Conservation (phyloP, 768 basidiomycete genomes). For the Leccinum disarticulatum region DNA sequence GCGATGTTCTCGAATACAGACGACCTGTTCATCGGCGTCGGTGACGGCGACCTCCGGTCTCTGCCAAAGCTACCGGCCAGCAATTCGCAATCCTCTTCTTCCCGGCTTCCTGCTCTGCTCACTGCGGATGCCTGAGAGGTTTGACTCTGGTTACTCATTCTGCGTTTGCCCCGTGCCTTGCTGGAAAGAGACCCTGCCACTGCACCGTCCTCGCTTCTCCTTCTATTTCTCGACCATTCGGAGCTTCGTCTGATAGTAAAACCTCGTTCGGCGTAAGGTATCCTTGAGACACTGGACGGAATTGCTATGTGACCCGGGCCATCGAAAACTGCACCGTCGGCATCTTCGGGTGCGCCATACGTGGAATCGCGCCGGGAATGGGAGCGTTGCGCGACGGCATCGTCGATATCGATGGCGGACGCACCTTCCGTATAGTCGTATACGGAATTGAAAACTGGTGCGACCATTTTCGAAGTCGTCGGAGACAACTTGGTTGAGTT, state of each 20-base stretch:
- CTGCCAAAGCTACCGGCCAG: constrained; percentile 28
- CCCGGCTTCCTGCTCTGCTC: constrained; percentile 39
- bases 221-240: constrained; percentile 47
- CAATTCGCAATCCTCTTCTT: constrained; percentile 37
- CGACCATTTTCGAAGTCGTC: constrained; percentile 16
- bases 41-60: constrained; percentile 34
- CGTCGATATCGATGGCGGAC: constrained; percentile 68
- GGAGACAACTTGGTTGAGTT: neutral
- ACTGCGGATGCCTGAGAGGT: constrained; percentile 40
- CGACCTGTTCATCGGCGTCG: constrained; percentile 39
- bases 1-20: constrained; percentile 66
- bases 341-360: constrained; percentile 49
- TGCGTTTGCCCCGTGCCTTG: constrained; percentile 36
- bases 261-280: constrained; percentile 59
- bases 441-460: constrained; percentile 13
- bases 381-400: constrained; percentile 51
- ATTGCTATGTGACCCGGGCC: constrained; percentile 64
- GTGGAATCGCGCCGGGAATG: constrained; percentile 68
- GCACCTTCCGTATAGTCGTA: constrained; percentile 88
- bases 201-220: constrained; percentile 48
- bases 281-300: constrained; percentile 78
- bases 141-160: constrained; percentile 44
- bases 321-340: constrained; percentile 70
- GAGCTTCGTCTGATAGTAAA: constrained; percentile 51
- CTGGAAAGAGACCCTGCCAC: constrained; percentile 26